A percentile compares a stretch with the other conserved stretches of the same genome.
phyloP scores from a whole-genome alignment of 2,329 filamentous ascomycete genomes.

The Talaromyces rugulosus region DNA sequence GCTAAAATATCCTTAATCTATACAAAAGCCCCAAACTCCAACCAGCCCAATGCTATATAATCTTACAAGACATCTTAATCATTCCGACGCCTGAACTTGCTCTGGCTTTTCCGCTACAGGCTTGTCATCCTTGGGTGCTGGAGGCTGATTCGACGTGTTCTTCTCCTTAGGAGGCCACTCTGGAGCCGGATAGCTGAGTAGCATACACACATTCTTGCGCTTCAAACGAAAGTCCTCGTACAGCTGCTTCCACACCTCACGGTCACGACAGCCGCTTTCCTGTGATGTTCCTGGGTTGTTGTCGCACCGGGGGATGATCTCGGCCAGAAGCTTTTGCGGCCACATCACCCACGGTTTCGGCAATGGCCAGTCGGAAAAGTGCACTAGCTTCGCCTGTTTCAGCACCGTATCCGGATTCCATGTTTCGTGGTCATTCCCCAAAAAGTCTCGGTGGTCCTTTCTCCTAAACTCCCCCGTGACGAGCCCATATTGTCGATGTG shows the following conservation, averaged over 20 bases:
- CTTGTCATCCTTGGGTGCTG: neutral
- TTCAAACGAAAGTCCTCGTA: constrained; percentile 34
- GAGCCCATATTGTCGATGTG: constrained; percentile 60
- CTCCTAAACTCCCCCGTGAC: constrained; percentile 60
- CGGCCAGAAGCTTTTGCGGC: constrained; percentile 27
- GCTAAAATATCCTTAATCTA: neutral
- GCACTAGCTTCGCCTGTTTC: constrained; percentile 61
- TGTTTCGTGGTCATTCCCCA: constrained; percentile 46
- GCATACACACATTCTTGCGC: constrained; percentile 31
- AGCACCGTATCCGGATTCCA: constrained; percentile 58
- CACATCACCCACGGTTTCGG: constrained; percentile 60
- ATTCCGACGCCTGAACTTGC: neutral
- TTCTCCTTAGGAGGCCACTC: constrained; percentile 21
- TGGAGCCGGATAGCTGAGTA: constrained; percentile 35
- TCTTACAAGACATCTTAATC: neutral
- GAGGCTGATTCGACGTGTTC: constrained; percentile 10
- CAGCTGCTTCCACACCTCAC: constrained; percentile 33
- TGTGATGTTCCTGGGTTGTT: constrained; percentile 29
- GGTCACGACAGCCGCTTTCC: constrained; percentile 35
- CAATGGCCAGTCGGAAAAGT: constrained; percentile 69
- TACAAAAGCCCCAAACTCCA: neutral
- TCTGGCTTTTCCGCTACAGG: neutral
- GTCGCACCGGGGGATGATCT: constrained; percentile 31
- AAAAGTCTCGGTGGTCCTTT: constrained; percentile 49
- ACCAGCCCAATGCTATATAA: neutral